A percentile compares a stretch with the other conserved stretches of the same genome.
Conservation (phyloP, 768 basidiomycete genomes). For the Agrocybe praecox region DNA sequence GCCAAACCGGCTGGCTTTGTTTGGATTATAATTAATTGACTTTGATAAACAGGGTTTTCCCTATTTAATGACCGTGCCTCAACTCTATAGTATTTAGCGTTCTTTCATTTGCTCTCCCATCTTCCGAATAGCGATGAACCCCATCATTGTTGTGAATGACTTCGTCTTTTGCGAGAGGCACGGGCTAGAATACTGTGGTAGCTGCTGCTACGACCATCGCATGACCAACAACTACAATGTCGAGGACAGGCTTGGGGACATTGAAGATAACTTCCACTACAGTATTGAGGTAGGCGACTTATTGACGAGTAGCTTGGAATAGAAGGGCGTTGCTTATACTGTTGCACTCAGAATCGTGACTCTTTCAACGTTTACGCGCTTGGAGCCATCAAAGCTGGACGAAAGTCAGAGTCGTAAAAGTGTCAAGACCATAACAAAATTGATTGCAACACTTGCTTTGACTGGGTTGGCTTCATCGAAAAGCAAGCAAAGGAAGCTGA, state of each 20-base stretch:
- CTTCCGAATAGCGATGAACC: background rate
- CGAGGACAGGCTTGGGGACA: background rate
- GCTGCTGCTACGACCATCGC: background rate
- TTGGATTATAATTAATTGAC: too few relatives aligned
- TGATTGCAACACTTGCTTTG: constrained; percentile 35
- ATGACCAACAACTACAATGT: background rate
- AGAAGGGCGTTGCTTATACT: background rate
- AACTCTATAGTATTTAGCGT: too few relatives aligned
- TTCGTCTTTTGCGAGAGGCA: background rate
- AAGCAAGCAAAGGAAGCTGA: constrained; percentile 23
- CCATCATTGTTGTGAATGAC: background rate
- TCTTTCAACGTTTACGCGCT: constrained; percentile 21
- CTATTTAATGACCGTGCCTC: too few relatives aligned
- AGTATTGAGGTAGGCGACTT: background rate
- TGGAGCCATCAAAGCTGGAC: constrained; percentile 18
- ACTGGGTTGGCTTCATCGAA: constrained; percentile 34
- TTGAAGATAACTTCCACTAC: background rate
- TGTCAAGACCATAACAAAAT: constrained; percentile 28
- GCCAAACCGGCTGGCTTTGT: too few relatives aligned
- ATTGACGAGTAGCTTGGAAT: background rate
- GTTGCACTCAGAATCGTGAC: constrained; percentile 16
- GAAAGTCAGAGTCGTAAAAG: constrained; percentile 17
- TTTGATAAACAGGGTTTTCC: too few relatives aligned
- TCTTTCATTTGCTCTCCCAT: background rate
- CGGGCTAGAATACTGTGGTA: background rate